These are phyloP conservation scores for Heteromeles arbutifolia DNA, from an alignment of 306 rosid genomes.

Conservation along the genomic window DNA sequence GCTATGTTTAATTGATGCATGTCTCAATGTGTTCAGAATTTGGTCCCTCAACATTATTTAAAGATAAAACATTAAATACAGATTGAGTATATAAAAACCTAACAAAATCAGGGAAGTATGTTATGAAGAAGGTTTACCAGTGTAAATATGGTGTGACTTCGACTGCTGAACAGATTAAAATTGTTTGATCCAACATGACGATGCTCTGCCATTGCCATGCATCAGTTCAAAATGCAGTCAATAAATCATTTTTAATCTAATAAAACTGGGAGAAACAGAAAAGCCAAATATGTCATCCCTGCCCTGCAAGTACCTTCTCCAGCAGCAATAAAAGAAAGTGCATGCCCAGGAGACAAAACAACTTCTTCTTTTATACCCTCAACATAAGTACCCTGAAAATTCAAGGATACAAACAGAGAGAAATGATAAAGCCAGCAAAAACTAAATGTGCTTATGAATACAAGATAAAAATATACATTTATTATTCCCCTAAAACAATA, in stretches of 20 bases:
- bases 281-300: conserved; percentile 9
- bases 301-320: conserved; percentile 73
- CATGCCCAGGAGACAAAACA: conserved; percentile 97
- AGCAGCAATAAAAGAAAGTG: conserved; percentile 97
- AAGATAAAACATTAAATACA: not conserved
- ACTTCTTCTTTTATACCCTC: conserved; percentile 99
- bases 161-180: conserved; percentile 94
- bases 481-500: not conserved
- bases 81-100: not conserved
- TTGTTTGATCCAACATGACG: conserved; percentile 99
- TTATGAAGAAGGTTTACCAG: conserved; percentile 49
- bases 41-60: not conserved
- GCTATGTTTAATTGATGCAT: not conserved
- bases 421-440: conserved; percentile 6
- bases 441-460: not conserved
- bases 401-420: conserved; percentile 3
- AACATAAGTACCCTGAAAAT: conserved; percentile 90
- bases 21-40: not conserved
- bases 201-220: conserved; percentile 62
- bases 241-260: not conserved
- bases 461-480: not conserved
- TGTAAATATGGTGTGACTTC: conserved; percentile 98
- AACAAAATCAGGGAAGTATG: not conserved
- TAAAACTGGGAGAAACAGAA: not conserved
- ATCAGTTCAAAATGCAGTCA: conserved; percentile 8